Base-by-base conservation (phyloP, 2,329 filamentous ascomycete species). In the Aspergillus ochraceus region DNA sequence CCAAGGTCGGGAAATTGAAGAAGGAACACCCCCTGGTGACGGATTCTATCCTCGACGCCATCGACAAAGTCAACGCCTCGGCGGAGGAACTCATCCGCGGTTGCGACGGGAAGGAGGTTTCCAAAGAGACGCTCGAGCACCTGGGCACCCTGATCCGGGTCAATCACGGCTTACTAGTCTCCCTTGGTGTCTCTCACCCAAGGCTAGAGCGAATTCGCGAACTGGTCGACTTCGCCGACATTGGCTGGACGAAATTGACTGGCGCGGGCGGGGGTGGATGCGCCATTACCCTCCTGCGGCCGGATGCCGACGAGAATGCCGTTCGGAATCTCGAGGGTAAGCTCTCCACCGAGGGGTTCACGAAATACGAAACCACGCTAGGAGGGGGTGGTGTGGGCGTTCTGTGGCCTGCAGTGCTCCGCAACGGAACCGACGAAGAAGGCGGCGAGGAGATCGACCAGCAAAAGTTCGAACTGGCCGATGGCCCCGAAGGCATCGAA, bases 201-300 rank as follows among this genome's bases (percentile, higher is more conserved):
- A 88, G 92, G 51, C 83, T 99, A 26, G 95, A 99, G 78, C 87
- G 94, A 32, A 88, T 99, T 67, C 88, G 95, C 63, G 94, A 97
- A 77, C 81, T 99, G 26, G 90, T 96, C 52, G 94, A 99, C 66
- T 88, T 95, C 68, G 86, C 92, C 58, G 90, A 89, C 46, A 90
- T 97, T 58, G 95, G 95, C 30, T 99, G 93, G 93, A 97, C 95
- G 12, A 99, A 99, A 76, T 84, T 99, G 59, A 99, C 95, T 0
- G 95, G 95, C 36, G 95, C 95, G 1, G 95, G 95, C 22, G 96
- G 95, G 12, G 96, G 95, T 58, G 95, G 95, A 2, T 98, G 96
- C 76, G 94, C 93, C 3, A 98, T 99, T 67, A 96, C 94, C 0
- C 81, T 99, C 4, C 81, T 99, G 52, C 90, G 89, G 64, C 90